Conservation (phyloP, 2,329 filamentous ascomycete species). For the Cytospora mali region DNA sequence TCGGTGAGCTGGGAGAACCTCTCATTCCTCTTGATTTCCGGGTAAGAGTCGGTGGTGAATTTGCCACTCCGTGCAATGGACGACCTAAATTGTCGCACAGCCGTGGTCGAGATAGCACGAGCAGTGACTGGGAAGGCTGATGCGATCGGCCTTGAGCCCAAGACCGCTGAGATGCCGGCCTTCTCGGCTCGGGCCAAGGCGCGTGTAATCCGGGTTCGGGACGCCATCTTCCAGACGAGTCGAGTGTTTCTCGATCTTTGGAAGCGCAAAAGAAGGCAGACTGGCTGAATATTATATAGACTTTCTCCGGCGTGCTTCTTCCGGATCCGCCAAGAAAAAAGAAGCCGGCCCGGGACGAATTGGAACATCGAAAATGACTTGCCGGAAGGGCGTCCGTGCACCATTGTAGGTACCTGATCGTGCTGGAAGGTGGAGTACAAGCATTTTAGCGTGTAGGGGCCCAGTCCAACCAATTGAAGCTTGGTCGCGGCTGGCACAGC, state of each 20-base stretch:
- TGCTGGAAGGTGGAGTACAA: background rate
- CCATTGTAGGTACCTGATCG: too few species aligned
- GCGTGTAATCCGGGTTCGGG: conserved; percentile 22
- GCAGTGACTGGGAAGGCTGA: conserved; percentile 20
- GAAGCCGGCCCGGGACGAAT: background rate
- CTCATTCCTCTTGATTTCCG: conserved; percentile 76
- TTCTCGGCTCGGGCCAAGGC: conserved; percentile 24
- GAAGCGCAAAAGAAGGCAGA: background rate
- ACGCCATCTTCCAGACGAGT: conserved; percentile 23
- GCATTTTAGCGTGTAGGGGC: background rate
- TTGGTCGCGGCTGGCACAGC: conserved; percentile 18
- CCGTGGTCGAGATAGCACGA: conserved; percentile 33
- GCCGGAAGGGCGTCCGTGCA: too few species aligned
- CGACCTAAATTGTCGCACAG: conserved; percentile 33
- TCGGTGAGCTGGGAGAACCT: conserved; percentile 73
- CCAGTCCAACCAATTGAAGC: conserved; percentile 25
- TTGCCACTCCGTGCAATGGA: conserved; percentile 45
- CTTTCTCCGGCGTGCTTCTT: background rate
- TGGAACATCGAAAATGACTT: background rate
- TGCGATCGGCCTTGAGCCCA: conserved; percentile 16
- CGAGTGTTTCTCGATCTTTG: background rate
- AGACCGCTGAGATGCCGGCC: conserved; percentile 12
- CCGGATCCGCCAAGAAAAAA: background rate
- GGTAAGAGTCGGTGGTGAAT: conserved; percentile 85
- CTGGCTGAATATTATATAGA: background rate